Evolutionary conservation across 441 rosid genomes (phyloP).

Genomic region (Populus tomentosa): DNA sequence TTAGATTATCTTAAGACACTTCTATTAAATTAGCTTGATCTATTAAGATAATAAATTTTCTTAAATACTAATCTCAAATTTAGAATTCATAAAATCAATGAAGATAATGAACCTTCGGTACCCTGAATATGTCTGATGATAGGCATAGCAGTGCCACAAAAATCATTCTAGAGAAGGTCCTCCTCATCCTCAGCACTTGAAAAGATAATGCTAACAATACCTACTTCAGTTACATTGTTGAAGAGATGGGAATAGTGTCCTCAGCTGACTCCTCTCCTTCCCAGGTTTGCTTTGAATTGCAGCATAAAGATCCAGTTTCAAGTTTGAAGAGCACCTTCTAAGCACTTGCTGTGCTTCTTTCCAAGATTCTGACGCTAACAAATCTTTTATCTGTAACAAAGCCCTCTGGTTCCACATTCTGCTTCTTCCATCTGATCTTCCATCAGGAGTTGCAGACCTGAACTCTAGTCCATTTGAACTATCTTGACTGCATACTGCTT

Average conservation of each 20-base stretch:
- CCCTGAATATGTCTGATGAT: neutral
- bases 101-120: too few relatives aligned
- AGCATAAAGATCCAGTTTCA: slow-evolving; percentile 64
- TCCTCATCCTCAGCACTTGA: neutral
- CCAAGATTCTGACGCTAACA: slow-evolving; percentile 33
- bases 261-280: slow-evolving; percentile 44
- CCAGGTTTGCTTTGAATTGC: slow-evolving; percentile 57
- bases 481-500: neutral
- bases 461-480: slow-evolving; percentile 26
- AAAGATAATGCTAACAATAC: neutral
- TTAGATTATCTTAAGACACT: too few relatives aligned
- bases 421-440: slow-evolving; percentile 37
- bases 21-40: too few relatives aligned
- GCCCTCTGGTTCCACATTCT: slow-evolving; percentile 24
- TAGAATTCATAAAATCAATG: too few relatives aligned
- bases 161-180: too few relatives aligned
- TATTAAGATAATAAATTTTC: too few relatives aligned
- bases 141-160: too few relatives aligned
- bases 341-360: slow-evolving; percentile 32
- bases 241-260: slow-evolving; percentile 57
- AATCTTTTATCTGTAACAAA: slow-evolving; percentile 27
- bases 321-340: slow-evolving; percentile 41
- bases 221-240: slow-evolving; percentile 48
- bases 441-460: slow-evolving; percentile 33
- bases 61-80: too few relatives aligned